Evolutionary conservation across 495 filamentous ascomycete genomes (phyloP), one percentile per base, ranked within the genome.

Genomic region (Penicillium roqueforti): DNA sequence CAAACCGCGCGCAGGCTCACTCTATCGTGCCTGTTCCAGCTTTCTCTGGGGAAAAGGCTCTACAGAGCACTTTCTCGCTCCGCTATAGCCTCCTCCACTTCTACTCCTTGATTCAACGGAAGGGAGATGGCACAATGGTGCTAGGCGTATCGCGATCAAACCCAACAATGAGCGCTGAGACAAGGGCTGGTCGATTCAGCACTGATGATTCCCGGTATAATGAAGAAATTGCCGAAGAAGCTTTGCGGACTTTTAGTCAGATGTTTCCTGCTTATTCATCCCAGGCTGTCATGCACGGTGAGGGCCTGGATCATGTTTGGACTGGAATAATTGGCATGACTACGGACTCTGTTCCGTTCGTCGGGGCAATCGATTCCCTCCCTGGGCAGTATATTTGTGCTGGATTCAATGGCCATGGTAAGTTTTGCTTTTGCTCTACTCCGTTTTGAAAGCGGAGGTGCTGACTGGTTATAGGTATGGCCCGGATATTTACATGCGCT

Each of bases 301-400:
- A 70, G 37, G 68, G 68, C 1, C 28, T 70, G 16, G 61, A 68
- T 29, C 63, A 70, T 47, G 55, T 55, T 6, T 70, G 68, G 68
- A 68, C 65, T 34, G 68, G 68, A 1, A 65, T 70, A 31, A 68
- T 68, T 37, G 65, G 61, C 9, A 68, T 70, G 68, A 70, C 68
- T 1, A 60, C 63, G 0, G 68, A 70, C 47, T 63, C 56, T 19
- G 66, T 70, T 13, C 68, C 68, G 0, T 62, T 68, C 47, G 59
- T 70, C n/a, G 68, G 68, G 1, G 51, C 57, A 0, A 64, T 70
- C 28, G 61, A 63, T 7, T 57, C 55, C 0, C 47, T 66, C 0
- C 58, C 60, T 11, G 68, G 68, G 7, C 68, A 70, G 22, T 70
- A 61, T 43, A 62, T 70, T 4, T 70, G 68, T 57, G 68, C 68